Percentiles rank a stretch among this genome's conserved stretches.
phyloP scores from a whole-genome alignment of 2,329 filamentous ascomycete species.

The Nakataea oryzae region DNA sequence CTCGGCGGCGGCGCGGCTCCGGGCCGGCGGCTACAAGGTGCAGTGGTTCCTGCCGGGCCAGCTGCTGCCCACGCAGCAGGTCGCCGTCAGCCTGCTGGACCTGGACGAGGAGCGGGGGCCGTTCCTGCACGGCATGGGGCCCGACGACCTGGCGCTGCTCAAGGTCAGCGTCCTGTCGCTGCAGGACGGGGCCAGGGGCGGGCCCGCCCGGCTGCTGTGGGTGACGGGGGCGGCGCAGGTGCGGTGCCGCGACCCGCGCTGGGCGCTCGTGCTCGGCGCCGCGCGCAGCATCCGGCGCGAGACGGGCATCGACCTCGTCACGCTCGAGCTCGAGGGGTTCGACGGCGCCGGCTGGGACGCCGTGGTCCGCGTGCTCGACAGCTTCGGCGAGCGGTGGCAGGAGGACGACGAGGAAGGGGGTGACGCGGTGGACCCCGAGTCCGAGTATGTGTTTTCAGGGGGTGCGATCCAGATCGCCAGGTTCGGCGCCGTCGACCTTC shows the following conservation, averaged over 20 bases:
- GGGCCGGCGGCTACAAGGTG: background rate
- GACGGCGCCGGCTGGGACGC: slow-evolving; percentile 5
- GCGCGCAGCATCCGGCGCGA: slow-evolving; percentile 19
- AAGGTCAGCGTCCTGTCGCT: slow-evolving; percentile 4
- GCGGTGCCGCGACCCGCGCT: slow-evolving; percentile 15
- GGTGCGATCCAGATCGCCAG: background rate
- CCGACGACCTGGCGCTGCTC: background rate
- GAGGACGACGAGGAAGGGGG: background rate
- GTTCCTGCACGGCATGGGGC: background rate
- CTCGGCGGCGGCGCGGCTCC: background rate
- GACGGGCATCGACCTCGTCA: slow-evolving; percentile 15
- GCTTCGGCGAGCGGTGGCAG: background rate
- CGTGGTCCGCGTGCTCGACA: slow-evolving; percentile 21
- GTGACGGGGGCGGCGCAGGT: slow-evolving; percentile 18
- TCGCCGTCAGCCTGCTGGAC: slow-evolving; percentile 2
- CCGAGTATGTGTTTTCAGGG: slow-evolving; percentile 2
- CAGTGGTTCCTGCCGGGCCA: slow-evolving; percentile 3
- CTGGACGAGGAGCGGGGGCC: background rate
- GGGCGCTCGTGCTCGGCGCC: slow-evolving; percentile 17
- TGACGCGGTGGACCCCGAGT: background rate
- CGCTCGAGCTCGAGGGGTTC: slow-evolving; percentile 17
- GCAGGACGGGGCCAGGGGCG: background rate
- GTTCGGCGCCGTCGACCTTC: background rate
- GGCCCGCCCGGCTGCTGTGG: slow-evolving; percentile 16
- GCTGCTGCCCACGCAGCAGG: background rate